Percentiles rank a stretch among this genome's conserved stretches.
phyloP scores from a whole-genome alignment of 139 green algal genomes.

The Chlamydomonas asymmetrica region DNA sequence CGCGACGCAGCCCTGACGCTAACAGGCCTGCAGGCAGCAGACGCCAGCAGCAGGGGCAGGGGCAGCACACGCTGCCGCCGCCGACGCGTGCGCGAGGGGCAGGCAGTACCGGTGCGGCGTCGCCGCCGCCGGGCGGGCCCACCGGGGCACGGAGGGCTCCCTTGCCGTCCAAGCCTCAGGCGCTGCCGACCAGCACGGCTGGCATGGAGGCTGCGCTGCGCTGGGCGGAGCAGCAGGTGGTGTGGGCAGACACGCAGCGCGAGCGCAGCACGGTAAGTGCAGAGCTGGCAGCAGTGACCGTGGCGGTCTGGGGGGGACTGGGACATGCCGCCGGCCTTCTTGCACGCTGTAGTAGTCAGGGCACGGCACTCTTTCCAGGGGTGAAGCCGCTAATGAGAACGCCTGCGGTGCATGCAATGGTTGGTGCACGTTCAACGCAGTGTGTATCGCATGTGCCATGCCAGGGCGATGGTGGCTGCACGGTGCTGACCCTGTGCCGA shows the following conservation, averaged over 20 bases:
- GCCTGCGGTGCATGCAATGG: not conserved
- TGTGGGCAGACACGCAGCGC: slow-evolving; percentile 10
- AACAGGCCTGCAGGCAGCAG: not conserved
- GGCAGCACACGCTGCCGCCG: not conserved
- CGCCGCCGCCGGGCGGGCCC: not conserved
- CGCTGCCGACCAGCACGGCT: not conserved
- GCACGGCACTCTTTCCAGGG: no score
- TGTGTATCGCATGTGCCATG: no score
- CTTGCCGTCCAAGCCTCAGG: slow-evolving; percentile 15
- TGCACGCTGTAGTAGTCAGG: not conserved
- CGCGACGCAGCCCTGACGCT: not conserved
- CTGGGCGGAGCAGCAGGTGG: slow-evolving; percentile 11
- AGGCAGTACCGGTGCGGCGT: not conserved
- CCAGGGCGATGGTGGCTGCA: not conserved
- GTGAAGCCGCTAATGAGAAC: not conserved
- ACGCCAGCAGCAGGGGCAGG: not conserved
- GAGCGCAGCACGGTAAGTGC: slow-evolving; percentile 5
- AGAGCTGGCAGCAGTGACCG: not conserved
- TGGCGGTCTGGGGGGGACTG: not conserved
- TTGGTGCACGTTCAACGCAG: not conserved
- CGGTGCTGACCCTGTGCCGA: not conserved
- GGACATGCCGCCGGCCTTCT: not conserved
- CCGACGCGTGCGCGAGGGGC: not conserved
- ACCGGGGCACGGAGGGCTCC: not conserved
- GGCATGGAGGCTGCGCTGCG: slow-evolving; percentile 2